phyloP scores from a whole-genome alignment of 441 rosid genomes.

The Arabidopsis hybrid region DNA sequence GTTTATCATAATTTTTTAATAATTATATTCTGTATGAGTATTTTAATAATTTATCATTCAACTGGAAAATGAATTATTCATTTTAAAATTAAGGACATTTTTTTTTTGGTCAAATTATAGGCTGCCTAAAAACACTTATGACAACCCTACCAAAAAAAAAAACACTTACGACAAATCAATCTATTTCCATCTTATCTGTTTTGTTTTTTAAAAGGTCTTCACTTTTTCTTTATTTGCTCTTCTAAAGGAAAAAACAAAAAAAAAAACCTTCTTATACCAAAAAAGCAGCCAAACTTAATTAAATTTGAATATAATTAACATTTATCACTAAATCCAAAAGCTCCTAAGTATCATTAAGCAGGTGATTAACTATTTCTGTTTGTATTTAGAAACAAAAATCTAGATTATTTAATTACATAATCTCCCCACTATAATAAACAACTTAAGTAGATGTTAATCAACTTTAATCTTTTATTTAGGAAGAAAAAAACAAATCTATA shows the following conservation, averaged over 20 bases:
- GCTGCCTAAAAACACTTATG: too few species aligned
- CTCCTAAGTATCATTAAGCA: background rate
- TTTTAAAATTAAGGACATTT: too few species aligned
- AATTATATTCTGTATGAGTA: background rate
- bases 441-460: background rate
- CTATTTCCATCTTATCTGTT: background rate
- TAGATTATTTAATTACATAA: background rate
- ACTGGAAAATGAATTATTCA: too few species aligned
- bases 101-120: too few species aligned
- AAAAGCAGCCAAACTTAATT: slow-evolving; percentile 30
- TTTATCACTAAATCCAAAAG: slow-evolving; percentile 19
- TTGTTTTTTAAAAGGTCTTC: background rate
- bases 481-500: too few species aligned
- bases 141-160: too few species aligned
- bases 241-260: background rate
- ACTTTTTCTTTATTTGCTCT: slow-evolving; percentile 10
- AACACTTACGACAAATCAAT: background rate
- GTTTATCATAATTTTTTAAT: too few species aligned
- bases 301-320: background rate
- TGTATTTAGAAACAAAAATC: slow-evolving; percentile 6
- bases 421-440: background rate
- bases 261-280: background rate
- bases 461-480: too few species aligned
- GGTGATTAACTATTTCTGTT: background rate
- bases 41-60: background rate